A percentile compares a stretch with the other conserved stretches of the same genome.
phyloP scores from a whole-genome alignment of 306 rosid genomes.

The Prunus mira region DNA sequence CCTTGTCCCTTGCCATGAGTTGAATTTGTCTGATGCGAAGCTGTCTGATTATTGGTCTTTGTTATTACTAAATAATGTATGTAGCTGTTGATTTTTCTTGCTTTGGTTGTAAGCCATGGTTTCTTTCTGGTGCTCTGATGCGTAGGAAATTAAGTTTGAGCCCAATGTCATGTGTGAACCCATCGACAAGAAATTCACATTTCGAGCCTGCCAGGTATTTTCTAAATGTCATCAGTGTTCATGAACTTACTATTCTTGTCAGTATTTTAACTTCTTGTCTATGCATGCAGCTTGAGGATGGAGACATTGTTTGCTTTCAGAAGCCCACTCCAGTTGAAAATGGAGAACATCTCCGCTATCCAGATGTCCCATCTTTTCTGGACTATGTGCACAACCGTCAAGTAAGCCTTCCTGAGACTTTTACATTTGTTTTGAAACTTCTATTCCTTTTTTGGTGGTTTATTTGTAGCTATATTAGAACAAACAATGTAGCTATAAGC shows the following conservation, averaged over 20 bases:
- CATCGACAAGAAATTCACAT: slow-evolving; percentile 78
- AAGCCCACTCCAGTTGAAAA: slow-evolving; percentile 51
- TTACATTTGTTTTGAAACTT: background rate
- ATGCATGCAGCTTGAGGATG: slow-evolving; percentile 81
- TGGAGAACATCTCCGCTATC: slow-evolving; percentile 58
- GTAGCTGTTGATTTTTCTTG: background rate
- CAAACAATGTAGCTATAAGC: background rate
- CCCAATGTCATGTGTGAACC: slow-evolving; percentile 97
- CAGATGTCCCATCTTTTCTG: slow-evolving; percentile 91
- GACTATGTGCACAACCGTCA: slow-evolving; percentile 93
- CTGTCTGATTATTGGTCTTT: background rate
- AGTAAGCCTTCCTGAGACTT: slow-evolving; percentile 38
- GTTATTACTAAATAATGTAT: background rate
- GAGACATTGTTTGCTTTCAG: slow-evolving; percentile 91
- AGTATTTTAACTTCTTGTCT: slow-evolving; percentile 17
- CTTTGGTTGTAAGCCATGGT: slow-evolving; percentile 1
- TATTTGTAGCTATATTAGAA: background rate
- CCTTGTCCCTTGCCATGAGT: background rate
- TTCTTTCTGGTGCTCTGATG: slow-evolving; percentile 6
- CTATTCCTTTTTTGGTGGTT: background rate
- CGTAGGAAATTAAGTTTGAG: slow-evolving; percentile 93
- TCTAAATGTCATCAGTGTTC: slow-evolving; percentile 1
- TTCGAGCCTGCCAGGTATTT: slow-evolving; percentile 85
- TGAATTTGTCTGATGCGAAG: background rate
- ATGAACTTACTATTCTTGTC: background rate